Base-by-base conservation (phyloP, 306 rosid genomes). In the Corylus heterophylla region DNA sequence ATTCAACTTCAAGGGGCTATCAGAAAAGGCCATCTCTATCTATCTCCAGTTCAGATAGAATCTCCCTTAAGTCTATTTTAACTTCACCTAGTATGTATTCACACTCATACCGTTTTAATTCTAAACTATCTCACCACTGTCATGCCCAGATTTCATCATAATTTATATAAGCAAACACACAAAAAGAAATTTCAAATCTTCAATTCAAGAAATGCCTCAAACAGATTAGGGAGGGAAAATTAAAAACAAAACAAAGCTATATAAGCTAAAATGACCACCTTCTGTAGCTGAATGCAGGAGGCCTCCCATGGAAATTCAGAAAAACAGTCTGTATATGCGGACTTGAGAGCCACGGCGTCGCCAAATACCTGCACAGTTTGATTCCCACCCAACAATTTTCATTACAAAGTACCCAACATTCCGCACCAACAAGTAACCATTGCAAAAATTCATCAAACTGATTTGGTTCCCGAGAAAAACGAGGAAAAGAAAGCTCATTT, bases 311-410 rank as follows among this genome's bases (percentile, higher is more conserved):
- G 83, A 91, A 81, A 83, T 83, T 82, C 63, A 95, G 84, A 74
- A 93, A 95, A 44, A 76, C 82, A 42, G 98, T 95, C 87, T 95
- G 98, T 37, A 95, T 1, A 79, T 95, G 98, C 72, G 98, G 98
- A 75, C 94, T 93, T 0, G 92, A 84, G 20, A 93, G 92, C 99
- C 99, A 93, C 5, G 94, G 96, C 47, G 99, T 91, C 4, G 89
- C 77, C 69, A 78, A 82, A 25, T 87, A 95, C 82, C 95, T 90
- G 85, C 54, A 78, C 8, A 49, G 25, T 39, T 12, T 4, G 7
- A 48, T 56, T 48, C 49, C 68, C 14, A 49, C 52, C 37, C 31
- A 78, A 29, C 4, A 16, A 71, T 8, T 42, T 16, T 55, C 8
- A 45, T 45, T 39, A 16, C 1, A 42, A 69, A 45, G 27, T 20